A percentile compares a stretch with the other conserved stretches of the same genome.
These are phyloP conservation scores for Pyronema omphalodes DNA, from an alignment of 495 filamentous ascomycete genomes.

Conservation along the genomic window DNA sequence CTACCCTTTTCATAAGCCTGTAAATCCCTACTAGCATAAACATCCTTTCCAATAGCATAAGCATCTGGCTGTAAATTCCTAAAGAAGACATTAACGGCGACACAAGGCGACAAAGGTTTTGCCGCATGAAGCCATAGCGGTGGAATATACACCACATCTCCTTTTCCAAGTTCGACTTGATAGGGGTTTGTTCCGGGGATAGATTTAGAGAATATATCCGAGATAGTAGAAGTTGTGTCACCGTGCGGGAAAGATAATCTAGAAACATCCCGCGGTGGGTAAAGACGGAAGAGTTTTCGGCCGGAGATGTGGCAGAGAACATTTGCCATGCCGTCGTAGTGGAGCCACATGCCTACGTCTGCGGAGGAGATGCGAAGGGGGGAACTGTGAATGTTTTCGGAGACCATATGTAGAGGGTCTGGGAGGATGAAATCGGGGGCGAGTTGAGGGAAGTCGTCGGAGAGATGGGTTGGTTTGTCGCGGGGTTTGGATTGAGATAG, in stretches of 20 bases:
- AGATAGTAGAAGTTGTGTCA: constrained; percentile 53
- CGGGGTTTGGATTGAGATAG: constrained; percentile 49
- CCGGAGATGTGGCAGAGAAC: constrained; percentile 65
- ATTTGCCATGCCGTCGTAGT: constrained; percentile 88
- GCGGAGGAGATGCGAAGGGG: constrained; percentile 63
- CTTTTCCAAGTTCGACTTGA: constrained; percentile 43
- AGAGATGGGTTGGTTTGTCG: constrained; percentile 47
- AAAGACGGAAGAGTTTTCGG: constrained; percentile 52
- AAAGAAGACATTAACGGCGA: constrained; percentile 79
- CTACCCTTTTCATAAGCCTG: constrained; percentile 68
- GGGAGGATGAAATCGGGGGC: constrained; percentile 55
- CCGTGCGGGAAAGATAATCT: constrained; percentile 54
- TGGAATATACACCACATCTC: constrained; percentile 65
- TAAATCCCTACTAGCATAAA: constrained; percentile 77
- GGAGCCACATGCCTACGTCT: constrained; percentile 68
- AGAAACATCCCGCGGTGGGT: constrained; percentile 56
- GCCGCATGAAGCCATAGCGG: constrained; percentile 74
- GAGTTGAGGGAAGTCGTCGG: constrained; percentile 50
- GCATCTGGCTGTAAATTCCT: constrained; percentile 5
- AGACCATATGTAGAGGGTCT: constrained; percentile 37
- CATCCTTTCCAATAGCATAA: constrained; percentile 61
- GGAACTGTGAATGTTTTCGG: constrained; percentile 53
- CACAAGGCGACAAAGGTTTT: constrained; percentile 37
- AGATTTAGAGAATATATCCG: constrained; percentile 41
- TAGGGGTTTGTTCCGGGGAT: constrained; percentile 42